phyloP scores from a whole-genome alignment of 2,329 filamentous ascomycete species.

The Trichophyton simii region DNA sequence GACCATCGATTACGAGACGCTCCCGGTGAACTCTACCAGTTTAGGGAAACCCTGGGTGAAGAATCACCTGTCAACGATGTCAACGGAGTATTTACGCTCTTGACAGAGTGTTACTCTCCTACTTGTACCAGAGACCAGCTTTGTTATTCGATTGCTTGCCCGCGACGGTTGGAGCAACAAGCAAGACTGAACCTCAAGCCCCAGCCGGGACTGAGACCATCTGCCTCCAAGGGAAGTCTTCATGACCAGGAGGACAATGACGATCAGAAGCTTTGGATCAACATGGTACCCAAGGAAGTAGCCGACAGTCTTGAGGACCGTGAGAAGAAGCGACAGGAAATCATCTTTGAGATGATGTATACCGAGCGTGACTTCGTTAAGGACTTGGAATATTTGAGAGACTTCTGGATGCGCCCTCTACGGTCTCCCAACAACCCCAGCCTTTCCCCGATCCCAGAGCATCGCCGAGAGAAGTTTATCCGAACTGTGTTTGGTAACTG shows the following conservation, averaged over 20 bases:
- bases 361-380: slow-evolving; percentile 98
- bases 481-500: slow-evolving; percentile 93
- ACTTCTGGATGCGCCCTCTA: slow-evolving; percentile 96
- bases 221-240: slow-evolving; percentile 56
- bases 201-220: slow-evolving; percentile 68
- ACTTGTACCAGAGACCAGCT: slow-evolving; percentile 91
- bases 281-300: slow-evolving; percentile 89
- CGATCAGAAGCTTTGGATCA: slow-evolving; percentile 98
- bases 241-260: slow-evolving; percentile 84
- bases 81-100: slow-evolving; percentile 88
- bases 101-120: slow-evolving; percentile 96
- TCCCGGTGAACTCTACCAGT: slow-evolving; percentile 91
- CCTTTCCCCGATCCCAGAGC: slow-evolving; percentile 75
- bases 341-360: slow-evolving; percentile 97
- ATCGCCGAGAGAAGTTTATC: slow-evolving; percentile 79
- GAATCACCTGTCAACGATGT: slow-evolving; percentile 62
- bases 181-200: slow-evolving; percentile 87
- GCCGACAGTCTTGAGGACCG: slow-evolving; percentile 78
- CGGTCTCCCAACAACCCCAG: slow-evolving; percentile 52
- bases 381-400: slow-evolving; percentile 89
- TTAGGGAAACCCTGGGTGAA: slow-evolving; percentile 73
- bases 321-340: slow-evolving; percentile 95
- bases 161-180: slow-evolving; percentile 84
- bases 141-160: slow-evolving; percentile 96
- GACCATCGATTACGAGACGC: slow-evolving; percentile 91